Conservation (phyloP, 192 early-diverging fungal species). For the Umbelopsis sp. region DNA sequence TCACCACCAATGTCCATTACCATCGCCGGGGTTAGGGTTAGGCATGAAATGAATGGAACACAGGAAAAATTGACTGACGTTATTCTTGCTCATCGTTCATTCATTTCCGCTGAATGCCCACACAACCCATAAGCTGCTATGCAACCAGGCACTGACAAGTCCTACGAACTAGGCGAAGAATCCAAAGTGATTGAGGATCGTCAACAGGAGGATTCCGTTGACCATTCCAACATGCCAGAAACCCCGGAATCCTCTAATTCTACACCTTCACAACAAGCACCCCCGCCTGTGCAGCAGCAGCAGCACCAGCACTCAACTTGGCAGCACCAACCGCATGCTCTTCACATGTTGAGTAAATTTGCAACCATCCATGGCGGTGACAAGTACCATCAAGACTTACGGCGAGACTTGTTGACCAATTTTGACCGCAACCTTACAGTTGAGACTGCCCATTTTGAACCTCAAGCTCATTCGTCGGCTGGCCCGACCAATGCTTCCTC, state of each 20-base stretch:
- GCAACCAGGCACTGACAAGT: conserved; percentile 15
- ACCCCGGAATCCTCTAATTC: not conserved
- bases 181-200: not conserved
- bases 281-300: not conserved
- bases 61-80: not conserved
- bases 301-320: conserved; percentile 14
- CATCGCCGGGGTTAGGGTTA: conserved; percentile 15
- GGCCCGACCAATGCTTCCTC: conserved; percentile 3
- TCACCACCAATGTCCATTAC: conserved; percentile 17
- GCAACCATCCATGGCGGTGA: conserved; percentile 28
- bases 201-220: too few species aligned
- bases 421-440: conserved; percentile 41
- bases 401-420: conserved; percentile 28
- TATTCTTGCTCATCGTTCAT: not conserved
- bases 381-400: conserved; percentile 27
- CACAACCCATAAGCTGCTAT: not conserved
- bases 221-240: not conserved
- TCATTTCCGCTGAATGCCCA: not conserved
- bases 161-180: not conserved
- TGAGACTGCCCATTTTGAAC: conserved; percentile 38
- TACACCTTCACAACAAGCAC: not conserved
- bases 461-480: conserved; percentile 22
- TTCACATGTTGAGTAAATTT: conserved; percentile 31
- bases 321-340: conserved; percentile 10
- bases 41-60: not conserved